These are phyloP conservation scores for Triglochin maritima DNA, from an alignment of 106 monocot genomes.

Conservation along the genomic window DNA sequence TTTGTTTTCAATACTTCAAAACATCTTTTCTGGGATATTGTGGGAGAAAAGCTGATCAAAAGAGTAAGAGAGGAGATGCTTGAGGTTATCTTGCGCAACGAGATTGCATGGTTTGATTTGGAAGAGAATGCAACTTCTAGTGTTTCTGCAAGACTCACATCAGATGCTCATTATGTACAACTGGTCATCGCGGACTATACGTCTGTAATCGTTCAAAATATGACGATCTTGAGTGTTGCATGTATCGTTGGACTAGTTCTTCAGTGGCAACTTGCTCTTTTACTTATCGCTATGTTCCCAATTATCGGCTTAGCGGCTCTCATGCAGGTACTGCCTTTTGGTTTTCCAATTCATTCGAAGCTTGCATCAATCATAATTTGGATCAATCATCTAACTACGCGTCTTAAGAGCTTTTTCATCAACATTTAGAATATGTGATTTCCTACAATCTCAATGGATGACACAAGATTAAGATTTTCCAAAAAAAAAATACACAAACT, in stretches of 20 bases:
- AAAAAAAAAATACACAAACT: too few relatives aligned
- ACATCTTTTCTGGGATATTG: constrained; percentile 76
- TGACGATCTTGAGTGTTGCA: constrained; percentile 63
- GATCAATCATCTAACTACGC: too few relatives aligned
- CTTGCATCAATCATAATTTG: background rate
- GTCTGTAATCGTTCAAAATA: constrained; percentile 76
- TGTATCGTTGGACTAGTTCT: constrained; percentile 70
- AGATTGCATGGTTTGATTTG: constrained; percentile 69
- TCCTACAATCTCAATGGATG: too few relatives aligned
- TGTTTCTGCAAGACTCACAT: constrained; percentile 39
- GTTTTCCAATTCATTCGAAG: background rate
- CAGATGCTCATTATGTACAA: constrained; percentile 63
- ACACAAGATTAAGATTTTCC: too few relatives aligned
- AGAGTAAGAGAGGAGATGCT: constrained; percentile 71
- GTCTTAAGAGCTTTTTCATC: too few relatives aligned
- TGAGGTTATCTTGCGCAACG: constrained; percentile 38
- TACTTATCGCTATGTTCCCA: constrained; percentile 71
- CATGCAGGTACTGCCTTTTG: constrained; percentile 32
- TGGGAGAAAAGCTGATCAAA: constrained; percentile 69
- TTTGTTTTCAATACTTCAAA: constrained; percentile 68
- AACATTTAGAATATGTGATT: too few relatives aligned
- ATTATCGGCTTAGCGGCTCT: constrained; percentile 64
- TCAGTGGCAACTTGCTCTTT: constrained; percentile 69
- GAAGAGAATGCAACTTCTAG: constrained; percentile 66
- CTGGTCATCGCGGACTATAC: constrained; percentile 67